Evolutionary conservation across 495 filamentous ascomycete genomes (phyloP), one percentile per base, ranked within the genome.

Genomic region (Xylaria intraflava): DNA sequence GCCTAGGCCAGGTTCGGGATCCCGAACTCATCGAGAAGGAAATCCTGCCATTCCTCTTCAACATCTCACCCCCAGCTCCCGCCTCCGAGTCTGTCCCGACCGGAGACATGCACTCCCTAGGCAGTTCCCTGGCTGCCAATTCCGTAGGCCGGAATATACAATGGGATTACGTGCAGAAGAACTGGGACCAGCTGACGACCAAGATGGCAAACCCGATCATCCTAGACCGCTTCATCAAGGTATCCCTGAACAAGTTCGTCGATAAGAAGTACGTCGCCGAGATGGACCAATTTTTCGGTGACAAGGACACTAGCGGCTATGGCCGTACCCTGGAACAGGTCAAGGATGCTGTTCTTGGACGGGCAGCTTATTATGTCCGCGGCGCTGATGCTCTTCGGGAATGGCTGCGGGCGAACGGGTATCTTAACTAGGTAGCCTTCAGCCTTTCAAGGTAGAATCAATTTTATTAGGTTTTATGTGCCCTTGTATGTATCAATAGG

Each of bases 91-190:
- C 70, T 0, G 65, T 78, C 6, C 72, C 73, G 0, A 58, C 67
- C 11, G 93, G 90, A 67, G 93, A 98, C 67, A 79, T 90, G 65
- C 91, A 96, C 69, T 85, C 81, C 30, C 88, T 87, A 31, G 84
- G 84, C 10, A 77, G 82, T 44, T 76, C 83, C 8, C 71, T 98
- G 43, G 81, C 87, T 2, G 74, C 72, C 31, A 96, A 96, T 65
- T 69, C 82, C 17, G 78, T 79, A 41, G 81, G 79, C 3, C 83
- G 91, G 14, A 71, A 78, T 45, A 72, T 83, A 4, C 76, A 93
- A 35, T 98, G 93, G 93, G 73, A 85, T 38, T 95, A 87, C 67
- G 78, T 95, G 53, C 86, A 87, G 61, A 75, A 81, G 6, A 81
- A 95, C 70, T 98, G 91, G 87, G 71, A 74, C 9, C 69, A 71